Base-by-base conservation (phyloP, 192 early-diverging fungal genomes). In the Coemansia erecta region DNA sequence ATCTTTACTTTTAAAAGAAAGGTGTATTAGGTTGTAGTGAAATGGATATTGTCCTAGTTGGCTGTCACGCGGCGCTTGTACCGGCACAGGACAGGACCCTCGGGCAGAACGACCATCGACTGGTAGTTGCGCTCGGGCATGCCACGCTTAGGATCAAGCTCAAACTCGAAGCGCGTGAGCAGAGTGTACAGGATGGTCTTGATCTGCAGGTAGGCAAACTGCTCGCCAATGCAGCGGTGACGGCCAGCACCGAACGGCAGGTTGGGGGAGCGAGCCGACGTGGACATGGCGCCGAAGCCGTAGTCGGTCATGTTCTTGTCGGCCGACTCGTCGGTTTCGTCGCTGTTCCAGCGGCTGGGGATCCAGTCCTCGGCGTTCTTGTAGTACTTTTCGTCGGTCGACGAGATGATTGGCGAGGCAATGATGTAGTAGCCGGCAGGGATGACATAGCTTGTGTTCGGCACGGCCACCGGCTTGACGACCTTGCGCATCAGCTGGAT, bases 211-310 rank as follows among this genome's bases (percentile, higher is more conserved):
- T 92, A 97, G 5, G 92, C 94, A 81, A 99, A 99, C 48, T 85
- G 81, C 74, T 99, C 97, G 56, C 97, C 97, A 78, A 99, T 99
- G 82, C 97, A 99, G 56, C 97, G 85, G 85, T 99, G 97, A 58
- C 97, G 90, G 42, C 92, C 93, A 24, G 95, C 97, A 66, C 97
- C 97, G 82, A 99, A 99, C 31, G 97, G 97, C 64, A 99, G 83
- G 70, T 87, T 95, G 18, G 90, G 87, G 56, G 84, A 88, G 60
- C 85, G 83, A 18, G 96, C 94, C 37, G 73, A 80, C 14, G 73
- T 73, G 11, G 68, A 66, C 43, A 88, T 81, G 61, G 79, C 82
- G 52, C 90, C 90, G 66, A 87, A 92, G 24, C 90, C 90, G 61
- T 87, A 92, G 73, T 92, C 89, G 8, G 85, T 81, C 13, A 81